Evolutionary conservation across 306 rosid species (phyloP).

Genomic region (Astragalus membranaceus): DNA sequence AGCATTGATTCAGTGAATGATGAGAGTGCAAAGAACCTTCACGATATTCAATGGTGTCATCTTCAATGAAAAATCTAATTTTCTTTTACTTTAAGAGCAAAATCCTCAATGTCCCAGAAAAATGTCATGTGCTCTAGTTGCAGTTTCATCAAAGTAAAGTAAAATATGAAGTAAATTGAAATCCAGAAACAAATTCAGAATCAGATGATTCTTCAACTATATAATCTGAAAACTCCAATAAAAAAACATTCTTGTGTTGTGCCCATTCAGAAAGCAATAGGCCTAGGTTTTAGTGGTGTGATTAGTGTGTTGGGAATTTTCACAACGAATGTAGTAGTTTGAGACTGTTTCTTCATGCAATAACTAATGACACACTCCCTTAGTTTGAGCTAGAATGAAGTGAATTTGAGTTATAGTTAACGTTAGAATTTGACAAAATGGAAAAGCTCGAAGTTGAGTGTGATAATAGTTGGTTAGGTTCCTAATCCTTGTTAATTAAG

Average conservation of each 20-base stretch:
- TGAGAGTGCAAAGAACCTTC: neutral
- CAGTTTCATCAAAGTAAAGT: neutral
- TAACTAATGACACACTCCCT: neutral
- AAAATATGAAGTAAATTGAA: neutral
- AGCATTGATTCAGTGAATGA: neutral
- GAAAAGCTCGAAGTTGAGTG: neutral
- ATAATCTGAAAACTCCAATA: neutral
- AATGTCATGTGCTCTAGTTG: neutral
- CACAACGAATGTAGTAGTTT: neutral
- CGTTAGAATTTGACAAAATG: neutral
- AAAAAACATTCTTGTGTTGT: neutral
- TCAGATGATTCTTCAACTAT: neutral
- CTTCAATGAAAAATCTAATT: neutral
- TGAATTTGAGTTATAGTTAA: neutral
- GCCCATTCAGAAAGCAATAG: neutral
- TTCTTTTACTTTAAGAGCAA: neutral
- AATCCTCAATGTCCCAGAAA: too few species aligned
- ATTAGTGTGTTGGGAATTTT: neutral
- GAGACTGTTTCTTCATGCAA: constrained; percentile 5
- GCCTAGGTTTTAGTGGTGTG: neutral
- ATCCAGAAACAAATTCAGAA: constrained; percentile 6
- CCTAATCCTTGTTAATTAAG: neutral
- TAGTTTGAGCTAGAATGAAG: neutral
- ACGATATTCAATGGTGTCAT: neutral
- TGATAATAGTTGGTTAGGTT: neutral